Conservation (phyloP, 2,329 filamentous ascomycete genomes). For the Lecanicillium sp. region DNA sequence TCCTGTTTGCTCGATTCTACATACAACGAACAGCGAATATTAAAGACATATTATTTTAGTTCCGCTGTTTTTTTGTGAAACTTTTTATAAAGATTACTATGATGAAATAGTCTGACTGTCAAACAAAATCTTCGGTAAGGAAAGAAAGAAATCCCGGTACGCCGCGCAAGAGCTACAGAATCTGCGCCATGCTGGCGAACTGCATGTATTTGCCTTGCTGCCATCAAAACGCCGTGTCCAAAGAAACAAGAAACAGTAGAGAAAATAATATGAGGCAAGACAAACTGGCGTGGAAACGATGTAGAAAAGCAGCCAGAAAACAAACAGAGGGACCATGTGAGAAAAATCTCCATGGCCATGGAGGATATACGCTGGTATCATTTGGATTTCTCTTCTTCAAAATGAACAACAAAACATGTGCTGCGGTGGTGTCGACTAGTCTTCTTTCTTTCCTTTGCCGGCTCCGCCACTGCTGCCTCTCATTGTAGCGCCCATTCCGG, state of each 20-base stretch:
- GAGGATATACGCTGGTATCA: conserved; percentile 9
- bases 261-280: not conserved
- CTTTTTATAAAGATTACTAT: too few species aligned
- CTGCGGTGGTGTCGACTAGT: conserved; percentile 24
- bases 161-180: not conserved
- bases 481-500: conserved; percentile 34
- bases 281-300: not conserved
- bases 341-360: not conserved
- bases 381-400: conserved; percentile 3
- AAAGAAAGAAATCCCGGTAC: too few species aligned
- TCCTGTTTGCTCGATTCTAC: too few species aligned
- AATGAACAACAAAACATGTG: not conserved
- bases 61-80: too few species aligned
- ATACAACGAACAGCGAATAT: too few species aligned
- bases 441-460: conserved; percentile 42
- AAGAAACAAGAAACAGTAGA: not conserved
- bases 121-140: too few species aligned
- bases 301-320: not conserved
- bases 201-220: not conserved
- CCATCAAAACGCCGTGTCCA: conserved; percentile 12
- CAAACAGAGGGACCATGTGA: not conserved
- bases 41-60: too few species aligned
- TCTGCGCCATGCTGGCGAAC: not conserved
- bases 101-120: too few species aligned
- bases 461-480: conserved; percentile 24